Evolutionary conservation across 495 filamentous ascomycete genomes (phyloP).

Genomic region (Hypoxylon cercidicola): DNA sequence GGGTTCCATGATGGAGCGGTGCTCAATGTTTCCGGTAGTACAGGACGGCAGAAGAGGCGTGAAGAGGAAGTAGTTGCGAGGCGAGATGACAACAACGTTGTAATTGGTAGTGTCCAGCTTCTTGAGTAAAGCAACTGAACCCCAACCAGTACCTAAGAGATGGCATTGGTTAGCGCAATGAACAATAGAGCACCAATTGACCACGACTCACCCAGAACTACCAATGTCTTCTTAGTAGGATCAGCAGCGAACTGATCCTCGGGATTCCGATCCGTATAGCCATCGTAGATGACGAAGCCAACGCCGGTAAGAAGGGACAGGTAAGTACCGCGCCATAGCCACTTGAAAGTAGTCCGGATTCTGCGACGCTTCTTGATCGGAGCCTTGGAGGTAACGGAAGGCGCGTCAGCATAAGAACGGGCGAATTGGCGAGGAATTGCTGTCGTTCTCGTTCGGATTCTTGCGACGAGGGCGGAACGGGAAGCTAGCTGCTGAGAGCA

Average conservation of each 20-base stretch:
- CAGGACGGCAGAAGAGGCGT: constrained; percentile 96
- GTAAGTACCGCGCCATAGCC: constrained; percentile 80
- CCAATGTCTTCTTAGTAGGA: constrained; percentile 94
- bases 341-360: constrained; percentile 54
- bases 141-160: constrained; percentile 79
- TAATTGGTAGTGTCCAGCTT: constrained; percentile 98
- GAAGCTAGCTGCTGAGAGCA: constrained; percentile 16
- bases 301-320: constrained; percentile 73
- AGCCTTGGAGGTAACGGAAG: constrained; percentile 29
- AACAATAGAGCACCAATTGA: constrained; percentile 1
- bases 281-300: constrained; percentile 78
- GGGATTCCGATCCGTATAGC: constrained; percentile 84
- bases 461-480: constrained; percentile 23
- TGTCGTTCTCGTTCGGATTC: constrained; percentile 11
- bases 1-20: constrained; percentile 99
- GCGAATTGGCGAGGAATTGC: constrained; percentile 49
- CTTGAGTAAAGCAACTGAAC: constrained; percentile 95
- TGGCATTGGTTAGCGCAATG: constrained; percentile 20
- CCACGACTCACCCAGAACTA: constrained; percentile 82
- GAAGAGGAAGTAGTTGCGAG: constrained; percentile 99
- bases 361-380: constrained; percentile 51
- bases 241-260: constrained; percentile 82
- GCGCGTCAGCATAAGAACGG: constrained; percentile 52
- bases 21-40: constrained; percentile 96
- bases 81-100: constrained; percentile 96